Conservation (phyloP, 768 basidiomycete genomes). For the Asterophora lycoperdoides region DNA sequence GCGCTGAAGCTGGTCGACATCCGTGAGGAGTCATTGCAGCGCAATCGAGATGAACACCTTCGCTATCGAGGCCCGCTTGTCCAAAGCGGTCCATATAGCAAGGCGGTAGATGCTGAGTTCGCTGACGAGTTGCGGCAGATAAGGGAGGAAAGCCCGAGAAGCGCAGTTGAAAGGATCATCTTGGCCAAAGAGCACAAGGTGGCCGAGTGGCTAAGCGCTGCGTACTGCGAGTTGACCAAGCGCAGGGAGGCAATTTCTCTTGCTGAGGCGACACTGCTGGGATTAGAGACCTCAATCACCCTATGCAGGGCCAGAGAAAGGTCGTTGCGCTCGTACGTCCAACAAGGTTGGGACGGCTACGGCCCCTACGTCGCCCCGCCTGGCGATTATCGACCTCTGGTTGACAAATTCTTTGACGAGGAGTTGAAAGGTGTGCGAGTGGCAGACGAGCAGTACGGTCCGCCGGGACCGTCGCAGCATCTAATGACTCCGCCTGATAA, state of each 20-base stretch:
- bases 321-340: not conserved
- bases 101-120: not conserved
- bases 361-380: too few species aligned
- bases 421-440: not conserved
- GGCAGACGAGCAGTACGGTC: not conserved
- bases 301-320: constrained; percentile 2
- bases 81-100: too few species aligned
- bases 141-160: not conserved
- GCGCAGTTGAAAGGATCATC: constrained; percentile 1
- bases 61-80: too few species aligned
- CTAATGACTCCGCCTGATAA: too few species aligned
- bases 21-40: not conserved
- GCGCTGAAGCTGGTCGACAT: not conserved
- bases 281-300: constrained; percentile 1
- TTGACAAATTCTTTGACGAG: not conserved
- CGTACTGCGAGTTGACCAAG: constrained; percentile 3
- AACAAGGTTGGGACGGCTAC: too few species aligned
- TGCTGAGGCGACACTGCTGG: not conserved
- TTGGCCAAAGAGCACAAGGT: not conserved
- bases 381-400: not conserved
- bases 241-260: constrained; percentile 2
- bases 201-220: constrained; percentile 2
- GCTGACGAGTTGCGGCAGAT: not conserved
- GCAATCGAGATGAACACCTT: not conserved
- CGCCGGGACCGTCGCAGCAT: too few species aligned